Percentiles rank a stretch among this genome's conserved stretches.
phyloP scores from a whole-genome alignment of 257 asterid species.

The Jaltomata sinuosa region DNA sequence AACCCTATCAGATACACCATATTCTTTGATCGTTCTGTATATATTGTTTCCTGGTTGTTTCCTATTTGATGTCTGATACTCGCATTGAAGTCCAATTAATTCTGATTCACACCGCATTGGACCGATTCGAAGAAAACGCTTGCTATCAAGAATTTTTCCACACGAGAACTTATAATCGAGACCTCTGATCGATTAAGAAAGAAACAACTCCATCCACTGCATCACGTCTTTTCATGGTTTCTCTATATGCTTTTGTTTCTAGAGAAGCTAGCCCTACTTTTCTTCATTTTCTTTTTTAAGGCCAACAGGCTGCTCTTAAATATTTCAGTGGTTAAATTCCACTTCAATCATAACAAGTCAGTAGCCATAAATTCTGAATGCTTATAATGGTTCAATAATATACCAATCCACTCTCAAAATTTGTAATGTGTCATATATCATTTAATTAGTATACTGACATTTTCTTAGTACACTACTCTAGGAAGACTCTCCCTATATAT shows the following conservation, averaged over 20 bases:
- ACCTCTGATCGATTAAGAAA: too few relatives aligned
- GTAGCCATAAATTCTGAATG: too few relatives aligned
- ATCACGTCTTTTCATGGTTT: not conserved
- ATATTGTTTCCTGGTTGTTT: too few relatives aligned
- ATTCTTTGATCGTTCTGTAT: too few relatives aligned
- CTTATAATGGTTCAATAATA: too few relatives aligned
- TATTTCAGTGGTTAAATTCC: not conserved
- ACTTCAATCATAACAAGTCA: not conserved
- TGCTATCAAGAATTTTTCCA: not conserved
- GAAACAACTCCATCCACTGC: not conserved
- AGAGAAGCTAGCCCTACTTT: not conserved
- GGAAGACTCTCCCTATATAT: not conserved
- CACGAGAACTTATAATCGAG: not conserved
- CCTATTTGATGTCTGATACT: too few relatives aligned
- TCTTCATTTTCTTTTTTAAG: not conserved
- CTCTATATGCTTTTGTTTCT: not conserved
- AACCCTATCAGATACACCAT: too few relatives aligned
- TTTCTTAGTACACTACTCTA: not conserved
- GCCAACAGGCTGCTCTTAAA: not conserved
- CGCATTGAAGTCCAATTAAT: not conserved
- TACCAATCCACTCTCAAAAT: not conserved
- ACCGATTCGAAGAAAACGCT: not conserved
- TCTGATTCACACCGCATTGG: accelerated
- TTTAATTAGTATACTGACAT: not conserved
- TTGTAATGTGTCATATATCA: not conserved